Base-by-base conservation (phyloP, 2,329 filamentous ascomycete genomes). In the Talaromyces rugulosus region DNA sequence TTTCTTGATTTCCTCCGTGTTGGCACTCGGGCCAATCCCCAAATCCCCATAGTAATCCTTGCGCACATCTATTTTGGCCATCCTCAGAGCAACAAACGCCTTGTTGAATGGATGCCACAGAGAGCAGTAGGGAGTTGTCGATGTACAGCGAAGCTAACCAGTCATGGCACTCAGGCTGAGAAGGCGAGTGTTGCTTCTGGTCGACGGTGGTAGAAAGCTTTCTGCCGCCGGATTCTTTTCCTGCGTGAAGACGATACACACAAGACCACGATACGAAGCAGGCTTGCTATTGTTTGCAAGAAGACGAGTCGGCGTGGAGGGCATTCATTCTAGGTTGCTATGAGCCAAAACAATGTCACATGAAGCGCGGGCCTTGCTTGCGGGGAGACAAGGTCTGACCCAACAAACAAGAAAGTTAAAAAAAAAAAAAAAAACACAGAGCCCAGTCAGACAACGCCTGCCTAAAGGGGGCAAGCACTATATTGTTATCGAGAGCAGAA, bases 1-100 rank as follows among this genome's bases (percentile, higher is more conserved):
- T 75, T 89, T 95, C 79, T 91, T 94, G 72, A 96, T 87, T 47
- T 95, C 91, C 33, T 87, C 85, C 51, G 86, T 78, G 66, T 89
- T 86, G 59, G 90, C 90, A 68, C 83, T 84, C 11, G 84, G 79
- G 1, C 85, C 76, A 61, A 96, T 78, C 66, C 91, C 90, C 60
- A 96, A 82, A 78, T 96, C 92, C 64, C 87, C 89, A 77, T 96
- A 96, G 77, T 95, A 95, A 77, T 96, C 90, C 69, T 87, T 85
- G 68, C 82, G 84, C 66, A 84, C 81, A 72, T 91, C 88, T 68
- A 82, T 80, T 77, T 89, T 89, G 69, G 85, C 86, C 88, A 91
- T 91, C 68, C 68, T 83, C 78, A 72, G 68, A 58, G 59, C 44
- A 42, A 59, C 58, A 56, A 56, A 31, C 51, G 52, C 52, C 54